Base-by-base conservation (phyloP, 2,329 filamentous ascomycete species). In the Neonectria neomacrospora region DNA sequence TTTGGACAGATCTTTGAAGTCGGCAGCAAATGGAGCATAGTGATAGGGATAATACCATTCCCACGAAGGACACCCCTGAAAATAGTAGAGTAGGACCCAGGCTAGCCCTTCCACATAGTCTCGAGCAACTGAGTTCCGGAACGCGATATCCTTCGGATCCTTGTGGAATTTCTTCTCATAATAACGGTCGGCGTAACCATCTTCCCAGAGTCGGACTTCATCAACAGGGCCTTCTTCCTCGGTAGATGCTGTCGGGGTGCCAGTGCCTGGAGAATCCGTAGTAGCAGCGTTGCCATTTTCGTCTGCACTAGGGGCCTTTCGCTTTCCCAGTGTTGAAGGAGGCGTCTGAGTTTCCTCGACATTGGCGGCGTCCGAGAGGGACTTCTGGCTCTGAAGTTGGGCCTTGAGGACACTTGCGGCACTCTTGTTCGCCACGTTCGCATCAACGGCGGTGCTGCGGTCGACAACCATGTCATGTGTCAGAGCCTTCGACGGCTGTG, bases 41-140 rank as follows among this genome's bases (percentile, higher is more conserved):
- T 99, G 96, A 75, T 98, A 97, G 0, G 96, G 96, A 75, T 97
- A 99, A 77, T 96, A 99, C 96, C 96, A 99, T 55, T 95, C 96
- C 96, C 96, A 99, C 0, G 94, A 97, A 22, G 96, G 94, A 73
- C 96, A 99, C 26, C 96, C 96, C 79, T 99, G 96, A 78, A 97
- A 97, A 78, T 99, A 99, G 80, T 99, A 99, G 37, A 94, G 84
- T 54, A 99, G 82, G 41, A 99, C 96, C 96, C 96, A 99, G 22
- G 91, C 91, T 10, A 99, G 86, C 37, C 96, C 96, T 81, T 98
- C 94, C 12, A 95, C 94, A 77, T 99, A 99, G n/a, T 92, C 88
- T 57, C 89, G 88, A 37, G 91, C 96, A 60, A 99, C 96, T 74
- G 93, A 88, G 78, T 94, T 91, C 57, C 95, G 91, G 78, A 98